Conservation (phyloP, 1,284 basidiomycete genomes). For the Porodaedalea pini region DNA sequence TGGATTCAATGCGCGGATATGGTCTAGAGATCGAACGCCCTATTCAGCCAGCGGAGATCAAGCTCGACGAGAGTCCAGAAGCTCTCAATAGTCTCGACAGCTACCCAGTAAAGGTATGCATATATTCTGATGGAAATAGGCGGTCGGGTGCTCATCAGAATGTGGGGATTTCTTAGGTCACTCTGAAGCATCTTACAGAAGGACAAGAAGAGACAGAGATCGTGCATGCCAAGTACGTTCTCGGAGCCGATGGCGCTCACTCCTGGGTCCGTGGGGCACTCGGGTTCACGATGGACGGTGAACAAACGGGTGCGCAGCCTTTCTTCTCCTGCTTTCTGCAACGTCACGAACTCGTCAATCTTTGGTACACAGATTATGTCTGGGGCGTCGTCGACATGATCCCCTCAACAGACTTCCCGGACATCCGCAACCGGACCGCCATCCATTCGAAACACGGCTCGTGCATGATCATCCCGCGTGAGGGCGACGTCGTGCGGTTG, state of each 20-base stretch:
- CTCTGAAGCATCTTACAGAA: constrained; percentile 32
- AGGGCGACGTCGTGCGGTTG: constrained; percentile 38
- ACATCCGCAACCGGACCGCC: constrained; percentile 68
- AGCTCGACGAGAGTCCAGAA: constrained; percentile 40
- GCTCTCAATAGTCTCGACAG: constrained; percentile 41
- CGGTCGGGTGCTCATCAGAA: background rate
- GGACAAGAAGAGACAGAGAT: constrained; percentile 37
- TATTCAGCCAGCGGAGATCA: constrained; percentile 44
- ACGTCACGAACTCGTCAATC: background rate
- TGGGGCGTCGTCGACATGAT: constrained; percentile 78
- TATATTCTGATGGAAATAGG: background rate
- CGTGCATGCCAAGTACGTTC: constrained; percentile 50
- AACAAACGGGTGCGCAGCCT: constrained; percentile 51
- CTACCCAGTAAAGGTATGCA: constrained; percentile 54
- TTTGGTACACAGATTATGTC: constrained; percentile 49
- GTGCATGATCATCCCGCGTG: constrained; percentile 44
- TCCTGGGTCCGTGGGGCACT: constrained; percentile 75
- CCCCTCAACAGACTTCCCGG: constrained; percentile 75
- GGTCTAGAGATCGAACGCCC: constrained; percentile 59
- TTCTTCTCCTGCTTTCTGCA: constrained; percentile 15
- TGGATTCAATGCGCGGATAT: constrained; percentile 55
- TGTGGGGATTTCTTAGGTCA: constrained; percentile 33
- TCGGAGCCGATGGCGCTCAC: constrained; percentile 67
- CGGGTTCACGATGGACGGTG: constrained; percentile 73
- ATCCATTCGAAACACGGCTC: constrained; percentile 55